Evolutionary conservation across 2,329 filamentous ascomycete species (phyloP), one percentile per base, ranked within the genome.

Genomic region (Coniosporium tulheliwenetii): DNA sequence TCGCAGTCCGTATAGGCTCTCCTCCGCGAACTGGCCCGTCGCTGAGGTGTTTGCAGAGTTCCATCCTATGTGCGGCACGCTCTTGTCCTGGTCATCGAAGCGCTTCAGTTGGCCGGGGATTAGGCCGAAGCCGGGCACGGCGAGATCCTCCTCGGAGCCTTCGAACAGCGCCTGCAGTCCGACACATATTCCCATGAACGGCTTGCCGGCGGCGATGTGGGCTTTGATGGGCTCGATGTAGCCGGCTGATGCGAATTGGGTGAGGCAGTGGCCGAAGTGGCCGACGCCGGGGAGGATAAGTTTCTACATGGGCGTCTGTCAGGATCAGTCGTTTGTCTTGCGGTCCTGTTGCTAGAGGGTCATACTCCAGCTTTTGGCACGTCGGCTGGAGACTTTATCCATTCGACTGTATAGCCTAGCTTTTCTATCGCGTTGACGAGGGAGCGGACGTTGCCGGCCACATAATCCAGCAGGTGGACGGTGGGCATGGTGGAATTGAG

Each of bases 11-110:
- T 89, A 95, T 43, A 96, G 73, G 49, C 69, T 73, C 46, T 73
- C 63, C 13, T 63, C 55, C 2, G 53, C 45, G 50, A 55, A 8
- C 57, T 58, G 43, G 56, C 61, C 45, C 41, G 57, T 44, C 59
- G 65, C 44, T 45, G 61, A 51, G 1, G 79, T 77, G 51, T 79
- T 79, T 36, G 93, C 91, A 50, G 79, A 86, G 63, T 98, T 98
- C 91, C 91, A 98, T 41, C 91, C 91, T 59, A 98, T 98, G 64
- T 98, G 93, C 33, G 91, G 91, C n/a, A 98, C 93, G 32, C 86
- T 79, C 65, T 96, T 96, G 52, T 74, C 66, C 30, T 62, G 59
- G 57, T 84, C 77, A 56, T 85, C 67, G 64, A 98, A 98, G 45
- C 79, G 79, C 55, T 75, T 70, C 47, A 98, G 72, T 9, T 64